Percentiles rank a stretch among this genome's conserved stretches.
Evolutionary conservation across 441 rosid species (phyloP).

Genomic region (Populus tomentosa): DNA sequence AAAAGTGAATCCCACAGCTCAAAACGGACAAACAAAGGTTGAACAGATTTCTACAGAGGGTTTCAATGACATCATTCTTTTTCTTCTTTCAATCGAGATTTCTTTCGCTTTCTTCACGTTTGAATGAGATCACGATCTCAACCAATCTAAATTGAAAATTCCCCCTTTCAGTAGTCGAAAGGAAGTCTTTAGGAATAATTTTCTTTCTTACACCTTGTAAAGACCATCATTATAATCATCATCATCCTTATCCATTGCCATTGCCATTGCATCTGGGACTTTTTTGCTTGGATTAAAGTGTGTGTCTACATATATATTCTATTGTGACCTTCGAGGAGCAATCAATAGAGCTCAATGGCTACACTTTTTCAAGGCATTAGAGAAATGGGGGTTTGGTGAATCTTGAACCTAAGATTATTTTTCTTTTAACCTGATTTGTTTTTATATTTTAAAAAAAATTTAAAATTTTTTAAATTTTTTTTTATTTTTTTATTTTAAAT

Average conservation of each 20-base stretch:
- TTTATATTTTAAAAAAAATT: too few species aligned
- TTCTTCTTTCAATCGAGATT: constrained; percentile 8
- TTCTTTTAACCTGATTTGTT: too few species aligned
- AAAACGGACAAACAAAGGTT: constrained; percentile 36
- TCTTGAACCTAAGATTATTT: too few species aligned
- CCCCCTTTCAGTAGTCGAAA: too few species aligned
- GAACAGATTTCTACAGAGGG: constrained; percentile 49
- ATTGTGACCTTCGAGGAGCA: too few species aligned
- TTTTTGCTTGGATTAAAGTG: not conserved
- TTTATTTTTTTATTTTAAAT: too few species aligned
- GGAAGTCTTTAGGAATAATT: not conserved
- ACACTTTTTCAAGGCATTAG: too few species aligned
- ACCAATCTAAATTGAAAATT: constrained; percentile 27
- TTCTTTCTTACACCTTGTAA: not conserved
- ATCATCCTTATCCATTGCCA: not conserved
- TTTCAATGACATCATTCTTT: constrained; percentile 11
- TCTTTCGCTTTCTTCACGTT: not conserved
- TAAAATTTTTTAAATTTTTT: too few species aligned
- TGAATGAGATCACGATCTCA: constrained; percentile 40
- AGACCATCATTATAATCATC: not conserved
- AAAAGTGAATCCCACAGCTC: constrained; percentile 34
- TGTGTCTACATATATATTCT: not conserved
- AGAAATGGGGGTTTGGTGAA: too few species aligned
- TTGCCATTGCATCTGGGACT: not conserved
- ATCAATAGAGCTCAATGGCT: too few species aligned